Base-by-base conservation (phyloP, 441 rosid species). In the Euphorbia corollata region DNA sequence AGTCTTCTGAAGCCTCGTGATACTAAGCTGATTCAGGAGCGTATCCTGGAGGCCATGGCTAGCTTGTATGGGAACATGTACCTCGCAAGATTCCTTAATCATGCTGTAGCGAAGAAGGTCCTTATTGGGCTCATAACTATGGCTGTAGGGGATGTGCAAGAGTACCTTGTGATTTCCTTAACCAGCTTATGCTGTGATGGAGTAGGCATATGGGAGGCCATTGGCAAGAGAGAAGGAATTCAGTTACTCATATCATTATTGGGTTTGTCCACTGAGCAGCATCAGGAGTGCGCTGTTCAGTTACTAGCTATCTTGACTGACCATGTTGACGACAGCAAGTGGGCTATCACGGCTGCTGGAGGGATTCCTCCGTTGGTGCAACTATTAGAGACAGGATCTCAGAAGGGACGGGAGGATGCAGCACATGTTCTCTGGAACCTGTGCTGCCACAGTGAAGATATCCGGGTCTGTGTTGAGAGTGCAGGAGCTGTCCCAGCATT, bases 321-420 rank as follows among this genome's bases (percentile, higher is more conserved):
- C 59, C 87, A 84, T 67, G 89, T 87, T 56, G 97, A 88, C 60
- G 98, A 90, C 73, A 90, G 98, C 73, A 90, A 90, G 81, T 93
- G 97, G 97, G 94, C 98, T 48, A 83, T 93, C 65, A 93, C 94
- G 47, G 94, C 97, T 38, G 97, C 94, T 20, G 98, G 96, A 15
- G 97, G 98, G 65, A 92, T 92, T 82, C 98, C 98, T 79, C 98
- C 90, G 8, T 63, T 90, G 72, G 82, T 88, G 48, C 96, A 90
- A 72, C 75, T 92, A 71, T 67, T 92, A 70, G 94, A 88, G 84
- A 75, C 73, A 3, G 87, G 94, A 64, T 88, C 98, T 34, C 88
- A 90, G 62, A 87, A 82, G 78, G 91, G 96, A 51, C 85, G 81
- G 73, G 97, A 92, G 47, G 85, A 86, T 75, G 96, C 97, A n/a